Evolutionary conservation across 2,329 filamentous ascomycete species (phyloP), one percentile per base, ranked within the genome.

Genomic region (Salinomyces thailandicus): DNA sequence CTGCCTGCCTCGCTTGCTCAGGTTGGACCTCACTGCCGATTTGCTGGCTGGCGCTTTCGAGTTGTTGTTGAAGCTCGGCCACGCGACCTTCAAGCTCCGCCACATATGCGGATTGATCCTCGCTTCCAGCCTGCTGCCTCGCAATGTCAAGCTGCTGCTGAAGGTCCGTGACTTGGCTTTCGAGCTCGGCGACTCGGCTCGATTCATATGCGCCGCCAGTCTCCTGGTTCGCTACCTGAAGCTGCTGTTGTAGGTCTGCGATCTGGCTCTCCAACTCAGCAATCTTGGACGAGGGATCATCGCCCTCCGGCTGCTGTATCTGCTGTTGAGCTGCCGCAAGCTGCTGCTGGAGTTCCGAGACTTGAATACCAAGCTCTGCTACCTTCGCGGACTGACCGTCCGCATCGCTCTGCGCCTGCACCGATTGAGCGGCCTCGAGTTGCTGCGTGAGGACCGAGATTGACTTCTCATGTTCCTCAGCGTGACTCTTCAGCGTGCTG

Each of bases 261-360:
- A 37, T 4, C 4, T 31, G 9, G n/a, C 28, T 14, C 28, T 31
- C 11, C 12, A 31, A 14, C 14, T 31, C 31, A 12, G 11, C 14
- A 8, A 33, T 17, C 11, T n/a, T 9, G 8, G 27, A 9, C 8
- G 27, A 8, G 11, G 11, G 11, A 15, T 30, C 11, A 12, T 33
- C 17, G 31, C 31, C 31, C 19, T 33, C 16, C 18, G 31, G 11
- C 8, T n/a, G 9, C 41, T 51, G 17, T 56, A 65, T 52, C 39
- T 71, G 66, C 42, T 64, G 60, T 33, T 64, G 62, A 16, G 66
- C 62, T 18, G 56, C 54, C 13, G 55, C 53, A 18, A 70, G 60
- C 33, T 69, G 62, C 37, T 61, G 54, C 39, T 54, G 53, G 9
- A 65, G 46, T 33, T 61, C 56, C 12, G 62, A 35, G 16, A 52